A percentile compares a stretch with the other conserved stretches of the same genome.
phyloP scores from a whole-genome alignment of 208 protist genomes.

The Naegleria lovaniensis region DNA sequence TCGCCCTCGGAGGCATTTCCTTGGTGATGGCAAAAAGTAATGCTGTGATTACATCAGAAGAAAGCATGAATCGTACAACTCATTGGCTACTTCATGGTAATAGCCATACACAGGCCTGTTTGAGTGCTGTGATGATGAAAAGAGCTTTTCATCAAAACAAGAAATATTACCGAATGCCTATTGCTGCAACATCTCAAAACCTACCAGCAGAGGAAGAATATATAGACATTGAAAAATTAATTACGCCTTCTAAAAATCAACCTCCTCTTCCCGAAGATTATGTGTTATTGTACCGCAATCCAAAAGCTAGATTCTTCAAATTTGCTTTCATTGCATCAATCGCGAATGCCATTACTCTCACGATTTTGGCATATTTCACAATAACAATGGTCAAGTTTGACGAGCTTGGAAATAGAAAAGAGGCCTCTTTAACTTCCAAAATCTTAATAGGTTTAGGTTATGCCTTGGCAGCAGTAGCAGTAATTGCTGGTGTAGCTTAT shows the following conservation, averaged over 20 bases:
- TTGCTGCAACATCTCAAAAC: neutral
- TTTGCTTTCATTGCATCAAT: neutral
- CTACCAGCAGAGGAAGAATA: neutral
- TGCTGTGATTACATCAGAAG: no score
- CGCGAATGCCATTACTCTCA: neutral
- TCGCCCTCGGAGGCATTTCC: no score
- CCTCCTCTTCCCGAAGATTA: neutral
- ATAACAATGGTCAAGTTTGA: neutral
- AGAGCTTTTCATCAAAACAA: no score
- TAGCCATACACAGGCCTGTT: no score
- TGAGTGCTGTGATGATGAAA: no score
- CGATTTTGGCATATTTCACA: neutral
- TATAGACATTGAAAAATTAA: neutral
- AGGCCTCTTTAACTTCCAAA: neutral
- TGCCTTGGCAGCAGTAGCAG: neutral
- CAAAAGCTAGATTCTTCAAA: conserved; percentile 3
- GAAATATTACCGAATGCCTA: neutral
- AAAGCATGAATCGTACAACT: no score
- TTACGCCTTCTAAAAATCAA: neutral
- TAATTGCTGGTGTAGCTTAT: neutral
- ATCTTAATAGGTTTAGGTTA: neutral
- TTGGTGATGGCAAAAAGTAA: no score
- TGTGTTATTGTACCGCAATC: neutral
- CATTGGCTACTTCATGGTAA: no score
- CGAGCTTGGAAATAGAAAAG: neutral